Evolutionary conservation across 2,329 filamentous ascomycete genomes (phyloP), one percentile per base, ranked within the genome.

Genomic region (Ascochyta fabae): DNA sequence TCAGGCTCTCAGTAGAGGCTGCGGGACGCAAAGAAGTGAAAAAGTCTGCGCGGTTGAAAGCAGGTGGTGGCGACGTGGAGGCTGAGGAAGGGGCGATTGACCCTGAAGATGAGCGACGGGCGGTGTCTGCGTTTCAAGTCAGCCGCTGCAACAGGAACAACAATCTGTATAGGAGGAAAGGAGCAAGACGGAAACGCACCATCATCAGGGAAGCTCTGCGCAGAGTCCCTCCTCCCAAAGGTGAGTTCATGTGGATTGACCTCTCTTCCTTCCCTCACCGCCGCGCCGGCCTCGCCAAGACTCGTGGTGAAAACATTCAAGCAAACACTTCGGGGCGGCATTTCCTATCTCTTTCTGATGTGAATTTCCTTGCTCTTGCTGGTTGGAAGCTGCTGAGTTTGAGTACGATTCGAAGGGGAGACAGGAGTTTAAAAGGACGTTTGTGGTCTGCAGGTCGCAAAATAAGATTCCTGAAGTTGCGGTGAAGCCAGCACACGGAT

Each of bases 401-500:
- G 41, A 47, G 24, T 51, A 33, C 43, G 23, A 55, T 38, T 49
- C 45, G 53, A 57, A 58, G 64, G 57, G 60, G 50, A 44, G 56
- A 42, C 51, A 45, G 56, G 64, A 61, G 62, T 61, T 66, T 69
- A 63, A 56, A 65, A 67, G 64, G 60, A 66, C 64, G 62, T 60
- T 57, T 57, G 61, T 59, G 58, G 56, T 53, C 44, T 58, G 62
- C 60, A 58, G 48, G 58, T 58, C 54, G 59, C 59, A 66, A 53
- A 63, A 57, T 66, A 68, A 68, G 60, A 63, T 65, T 64, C 58
- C 49, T 68, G 69, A 74, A 71, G 55, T 71, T 72, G 71, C 70
- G 70, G 71, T 74, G 70, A 71, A 69, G 67, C 65, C 66, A 61
- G 69, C 70, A 69, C 70, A 69, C 70, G 61, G 70, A 69, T 68